Evolutionary conservation across 108 stramenopile species (phyloP), one percentile per base, ranked within the genome.

Genomic region (Cyclotella choctawhatcheeana): DNA sequence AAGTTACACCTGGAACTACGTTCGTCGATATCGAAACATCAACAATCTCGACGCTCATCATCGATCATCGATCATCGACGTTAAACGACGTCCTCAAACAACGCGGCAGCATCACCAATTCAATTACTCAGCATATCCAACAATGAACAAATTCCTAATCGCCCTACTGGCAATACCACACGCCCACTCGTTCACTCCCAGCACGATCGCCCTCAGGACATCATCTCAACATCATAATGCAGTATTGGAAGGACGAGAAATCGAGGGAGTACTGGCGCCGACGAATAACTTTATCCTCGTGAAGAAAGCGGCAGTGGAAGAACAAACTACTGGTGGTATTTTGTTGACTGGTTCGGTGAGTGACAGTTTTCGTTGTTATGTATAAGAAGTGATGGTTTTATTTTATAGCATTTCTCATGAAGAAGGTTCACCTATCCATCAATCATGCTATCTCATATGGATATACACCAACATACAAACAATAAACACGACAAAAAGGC

Each of bases 231-330:
- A 53, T 24, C 58, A 67, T 27, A 29, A 60, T 20, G 77, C 58
- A 53, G 69, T 58, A 47, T 70, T 94, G 13, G 93, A 94, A 44
- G 91, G 91, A 17, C 58, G 78, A 7, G 75, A 84, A 33, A 87
- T 92, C 53, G 65, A 73, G 22, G 87, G 88, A 17, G 64, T 73
- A 5, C 55, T 95, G 25, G 70, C 74, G 16, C 91, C 94, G 34
- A 73, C 90, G 20, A 90, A 93, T 66, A 94, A 97, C 56, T 93
- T 93, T 60, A 70, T 94, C 20, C 74, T 97, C 3, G 86, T 97
- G 48, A 89, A 87, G 62, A 64, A 82, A n/a, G 88, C 85, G 5
- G 84, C 76, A 43, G 73, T 81, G 13, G 54, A 69, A n/a, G 87
- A 86, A 18, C 43, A 91, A 58, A 91, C 96, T 0, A 75, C 79